Percentiles rank a stretch among this genome's conserved stretches.
These are phyloP conservation scores for Naegleria fowleri DNA, from an alignment of 208 protist species.

Conservation along the genomic window DNA sequence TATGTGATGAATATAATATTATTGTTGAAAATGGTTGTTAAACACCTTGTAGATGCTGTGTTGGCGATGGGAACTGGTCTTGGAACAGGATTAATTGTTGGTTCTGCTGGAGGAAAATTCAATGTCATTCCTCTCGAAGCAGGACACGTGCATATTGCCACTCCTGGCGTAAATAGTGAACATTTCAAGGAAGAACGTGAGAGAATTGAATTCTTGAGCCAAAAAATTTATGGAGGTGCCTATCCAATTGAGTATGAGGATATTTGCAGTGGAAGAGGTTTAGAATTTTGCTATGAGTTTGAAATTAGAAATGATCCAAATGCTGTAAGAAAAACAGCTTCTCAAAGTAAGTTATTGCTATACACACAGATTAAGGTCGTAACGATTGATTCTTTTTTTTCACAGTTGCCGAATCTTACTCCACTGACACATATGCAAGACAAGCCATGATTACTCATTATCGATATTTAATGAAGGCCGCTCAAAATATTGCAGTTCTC, in stretches of 20 bases:
- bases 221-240: neutral
- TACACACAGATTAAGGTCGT: neutral
- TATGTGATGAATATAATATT: too few relatives aligned
- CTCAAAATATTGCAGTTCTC: constrained; percentile 23
- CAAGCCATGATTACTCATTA: neutral
- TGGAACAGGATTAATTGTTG: neutral
- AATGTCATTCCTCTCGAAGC: neutral
- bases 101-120: neutral
- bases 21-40: neutral
- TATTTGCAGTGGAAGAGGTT: constrained; percentile 22
- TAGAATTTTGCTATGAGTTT: constrained; percentile 24
- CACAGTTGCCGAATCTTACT: neutral
- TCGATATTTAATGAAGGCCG: constrained; percentile 16
- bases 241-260: constrained; percentile 21
- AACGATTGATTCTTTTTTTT: neutral
- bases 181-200: neutral
- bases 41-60: neutral
- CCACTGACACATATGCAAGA: neutral
- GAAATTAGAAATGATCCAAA: neutral
- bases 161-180: neutral
- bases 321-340: neutral
- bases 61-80: constrained; percentile 17
- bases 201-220: constrained; percentile 4
- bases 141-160: neutral
- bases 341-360: neutral